These are phyloP conservation scores for Aleurites moluccanus DNA, from an alignment of 441 rosid species.

Conservation along the genomic window DNA sequence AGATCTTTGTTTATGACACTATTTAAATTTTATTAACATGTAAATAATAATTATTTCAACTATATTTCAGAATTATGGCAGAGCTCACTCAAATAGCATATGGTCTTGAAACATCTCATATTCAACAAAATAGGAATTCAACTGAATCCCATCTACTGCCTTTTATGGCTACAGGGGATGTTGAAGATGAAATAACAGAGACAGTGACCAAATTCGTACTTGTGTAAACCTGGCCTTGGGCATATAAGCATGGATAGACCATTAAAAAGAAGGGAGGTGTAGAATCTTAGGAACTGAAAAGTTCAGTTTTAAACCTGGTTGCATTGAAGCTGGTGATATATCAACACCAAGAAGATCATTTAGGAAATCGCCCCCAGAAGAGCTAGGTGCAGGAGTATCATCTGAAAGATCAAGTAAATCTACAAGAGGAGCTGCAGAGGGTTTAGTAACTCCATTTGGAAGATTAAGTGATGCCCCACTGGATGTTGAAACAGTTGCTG, in stretches of 20 bases:
- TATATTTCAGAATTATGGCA: not conserved
- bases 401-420: slow-evolving; percentile 95
- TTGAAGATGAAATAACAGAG: not conserved
- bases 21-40: not conserved
- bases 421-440: slow-evolving; percentile 73
- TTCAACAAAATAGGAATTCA: not conserved
- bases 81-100: not conserved
- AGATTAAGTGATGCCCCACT: slow-evolving; percentile 56
- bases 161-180: not conserved
- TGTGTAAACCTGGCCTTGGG: not conserved
- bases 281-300: slow-evolving; percentile 7
- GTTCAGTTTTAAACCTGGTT: slow-evolving; percentile 47
- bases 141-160: slow-evolving; percentile 7
- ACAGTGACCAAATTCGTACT: not conserved
- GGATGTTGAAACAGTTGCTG: slow-evolving; percentile 62
- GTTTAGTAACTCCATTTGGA: slow-evolving; percentile 88
- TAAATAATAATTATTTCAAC: not conserved
- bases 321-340: slow-evolving; percentile 51
- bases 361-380: slow-evolving; percentile 87
- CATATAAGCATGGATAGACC: not conserved
- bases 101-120: not conserved
- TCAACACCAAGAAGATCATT: slow-evolving; percentile 91
- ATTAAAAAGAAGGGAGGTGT: not conserved
- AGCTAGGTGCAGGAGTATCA: slow-evolving; percentile 71
- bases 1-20: not conserved